These are phyloP conservation scores for Yamadazyma insecticola DNA, from an alignment of 805 yeast genomes.

Conservation along the genomic window DNA sequence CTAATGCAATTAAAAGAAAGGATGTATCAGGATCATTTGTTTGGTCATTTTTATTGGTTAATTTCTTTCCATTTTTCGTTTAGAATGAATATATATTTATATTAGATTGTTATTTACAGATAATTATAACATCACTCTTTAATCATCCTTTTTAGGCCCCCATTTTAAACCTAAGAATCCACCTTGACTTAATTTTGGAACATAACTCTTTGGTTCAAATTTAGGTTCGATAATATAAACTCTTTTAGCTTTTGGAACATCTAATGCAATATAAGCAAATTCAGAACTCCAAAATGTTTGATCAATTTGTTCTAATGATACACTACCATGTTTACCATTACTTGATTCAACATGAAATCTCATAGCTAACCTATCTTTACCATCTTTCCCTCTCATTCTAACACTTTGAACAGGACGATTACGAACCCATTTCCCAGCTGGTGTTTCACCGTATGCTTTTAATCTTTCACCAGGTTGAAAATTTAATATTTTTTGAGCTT, in stretches of 20 bases:
- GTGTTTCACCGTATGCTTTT: slow-evolving; percentile 77
- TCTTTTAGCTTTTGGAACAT: slow-evolving; percentile 66
- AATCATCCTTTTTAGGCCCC: slow-evolving; percentile 76
- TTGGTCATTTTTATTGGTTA: no score
- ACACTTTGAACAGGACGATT: slow-evolving; percentile 77
- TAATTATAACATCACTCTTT: no score
- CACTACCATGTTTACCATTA: slow-evolving; percentile 57
- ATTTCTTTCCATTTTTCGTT: no score
- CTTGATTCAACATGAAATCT: slow-evolving; percentile 81
- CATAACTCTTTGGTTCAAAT: slow-evolving; percentile 39
- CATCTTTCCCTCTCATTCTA: slow-evolving; percentile 64
- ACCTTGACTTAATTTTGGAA: slow-evolving; percentile 29
- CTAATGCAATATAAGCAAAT: slow-evolving; percentile 68
- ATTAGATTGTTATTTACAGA: slow-evolving; percentile 4
- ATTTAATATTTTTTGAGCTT: slow-evolving; percentile 53
- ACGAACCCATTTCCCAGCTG: slow-evolving; percentile 77
- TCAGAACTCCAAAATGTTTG: slow-evolving; percentile 62
- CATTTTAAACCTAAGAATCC: slow-evolving; percentile 82
- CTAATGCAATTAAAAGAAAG: no score
- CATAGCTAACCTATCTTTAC: slow-evolving; percentile 78
- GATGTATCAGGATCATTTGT: neutral
- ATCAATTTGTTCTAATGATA: slow-evolving; percentile 76
- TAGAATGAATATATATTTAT: neutral
- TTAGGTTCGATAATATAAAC: slow-evolving; percentile 66
- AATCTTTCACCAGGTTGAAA: slow-evolving; percentile 54